Evolutionary conservation across 2,329 filamentous ascomycete species (phyloP), one percentile per base, ranked within the genome.

Genomic region (Rutstroemia sydowiana): DNA sequence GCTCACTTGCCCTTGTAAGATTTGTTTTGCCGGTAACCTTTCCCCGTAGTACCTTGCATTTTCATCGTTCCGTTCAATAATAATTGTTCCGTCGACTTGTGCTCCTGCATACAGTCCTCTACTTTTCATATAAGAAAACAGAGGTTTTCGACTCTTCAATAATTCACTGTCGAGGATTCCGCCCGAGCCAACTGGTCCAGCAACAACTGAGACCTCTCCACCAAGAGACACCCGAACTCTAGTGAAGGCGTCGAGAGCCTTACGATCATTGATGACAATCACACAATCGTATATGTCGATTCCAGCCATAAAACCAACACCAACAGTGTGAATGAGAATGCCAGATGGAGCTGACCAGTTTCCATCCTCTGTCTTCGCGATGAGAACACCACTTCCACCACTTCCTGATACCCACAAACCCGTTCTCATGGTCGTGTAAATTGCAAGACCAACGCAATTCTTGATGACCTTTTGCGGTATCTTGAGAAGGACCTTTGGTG

Each of bases 231-330:
- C 82, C 48, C 85, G 80, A 3, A 92, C 73, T 53, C 83, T 84
- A 32, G 87, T 89, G 65, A 96, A 95, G 1, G 87, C 82, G 59
- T 95, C 87, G 43, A 97, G 73, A 6, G 90, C 89, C 52, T 88
- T 79, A 42, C 87, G 81, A 41, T 87, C 90, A 71, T 95, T 96
- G 65, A 96, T 91, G 32, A 96, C 87, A 8, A 96, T 78, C 13
- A 97, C 87, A 64, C 91, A 95, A 68, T 97, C 92, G 73, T 96
- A 97, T 30, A 96, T 90, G 66, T 97, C 92, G 37, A 95, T 86
- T 2, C 91, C 92, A 5, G 91, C 84, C 48, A 95, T 79, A 65
- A 97, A 96, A 32, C 90, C 92, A 31, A 96, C 76, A 1, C 87
- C 89, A 1, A 88, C 82, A 0, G 92, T 95, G 66, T 97, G 92